phyloP scores from a whole-genome alignment of 2,329 filamentous ascomycete genomes.

The Pseudogymnoascus sp. region DNA sequence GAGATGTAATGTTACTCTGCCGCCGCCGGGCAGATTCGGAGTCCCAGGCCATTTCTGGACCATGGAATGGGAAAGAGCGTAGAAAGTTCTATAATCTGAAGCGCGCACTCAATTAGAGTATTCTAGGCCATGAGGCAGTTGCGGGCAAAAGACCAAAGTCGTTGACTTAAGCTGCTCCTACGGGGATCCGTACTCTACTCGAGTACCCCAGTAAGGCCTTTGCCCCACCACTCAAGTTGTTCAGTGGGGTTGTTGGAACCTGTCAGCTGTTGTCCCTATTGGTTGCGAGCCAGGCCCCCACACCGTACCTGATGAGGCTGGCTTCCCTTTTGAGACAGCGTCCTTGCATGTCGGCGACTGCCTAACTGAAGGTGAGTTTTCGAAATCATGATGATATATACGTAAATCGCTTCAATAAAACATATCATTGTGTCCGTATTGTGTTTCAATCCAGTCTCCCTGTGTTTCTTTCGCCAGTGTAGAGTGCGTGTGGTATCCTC shows the following conservation, averaged over 20 bases:
- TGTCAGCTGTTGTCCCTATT: background rate
- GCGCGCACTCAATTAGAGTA: background rate
- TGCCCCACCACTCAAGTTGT: constrained; percentile 1
- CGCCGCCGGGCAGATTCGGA: constrained; percentile 22
- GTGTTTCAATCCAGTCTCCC: background rate
- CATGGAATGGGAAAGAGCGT: background rate
- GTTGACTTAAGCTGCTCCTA: background rate
- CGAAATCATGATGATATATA: background rate
- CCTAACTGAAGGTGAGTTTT: background rate
- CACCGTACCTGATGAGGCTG: constrained; percentile 3
- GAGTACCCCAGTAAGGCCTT: background rate
- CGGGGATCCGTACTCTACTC: background rate
- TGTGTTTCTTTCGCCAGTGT: background rate
- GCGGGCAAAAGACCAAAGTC: constrained; percentile 1
- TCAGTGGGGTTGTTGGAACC: constrained; percentile 2
- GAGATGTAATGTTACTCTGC: constrained; percentile 22
- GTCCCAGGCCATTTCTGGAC: constrained; percentile 18
- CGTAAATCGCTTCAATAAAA: constrained; percentile 3
- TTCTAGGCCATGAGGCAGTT: background rate
- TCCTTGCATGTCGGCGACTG: background rate
- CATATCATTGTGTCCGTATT: background rate
- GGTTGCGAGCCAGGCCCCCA: background rate
- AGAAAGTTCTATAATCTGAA: background rate
- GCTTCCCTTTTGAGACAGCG: background rate
- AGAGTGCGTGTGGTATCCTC: background rate